Percentiles rank a stretch among this genome's conserved stretches.
phyloP scores from a whole-genome alignment of 495 filamentous ascomycete species.

The Penicillium pancosmium region DNA sequence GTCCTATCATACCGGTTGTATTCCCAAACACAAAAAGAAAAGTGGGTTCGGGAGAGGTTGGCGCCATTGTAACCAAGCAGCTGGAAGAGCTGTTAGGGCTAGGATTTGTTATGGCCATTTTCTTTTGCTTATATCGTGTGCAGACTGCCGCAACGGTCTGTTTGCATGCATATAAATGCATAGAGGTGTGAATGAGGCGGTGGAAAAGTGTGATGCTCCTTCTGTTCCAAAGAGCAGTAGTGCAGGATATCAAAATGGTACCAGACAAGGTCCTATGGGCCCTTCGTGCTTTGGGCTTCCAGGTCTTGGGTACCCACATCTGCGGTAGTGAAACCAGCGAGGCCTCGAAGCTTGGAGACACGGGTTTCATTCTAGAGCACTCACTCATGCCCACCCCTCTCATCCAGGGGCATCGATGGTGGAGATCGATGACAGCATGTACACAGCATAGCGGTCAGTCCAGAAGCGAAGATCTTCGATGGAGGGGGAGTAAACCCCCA shows the following conservation, averaged over 20 bases:
- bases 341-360: conserved; percentile 38
- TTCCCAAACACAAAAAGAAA: background rate
- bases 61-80: conserved; percentile 5
- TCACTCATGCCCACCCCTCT: background rate
- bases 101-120: conserved; percentile 7
- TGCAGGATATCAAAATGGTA: conserved; percentile 59
- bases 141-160: conserved; percentile 31
- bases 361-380: conserved; percentile 13
- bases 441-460: conserved; percentile 30
- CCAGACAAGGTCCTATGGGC: conserved; percentile 30
- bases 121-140: conserved; percentile 2
- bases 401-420: conserved; percentile 16
- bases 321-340: conserved; percentile 37
- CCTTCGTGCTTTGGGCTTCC: conserved; percentile 20
- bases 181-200: conserved; percentile 8
- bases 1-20: background rate
- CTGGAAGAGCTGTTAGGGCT: conserved; percentile 23
- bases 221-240: conserved; percentile 33
- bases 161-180: conserved; percentile 34
- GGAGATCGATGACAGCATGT: conserved; percentile 21
- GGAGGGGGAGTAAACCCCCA: conserved; percentile 13
- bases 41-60: background rate
- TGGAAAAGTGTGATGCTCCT: conserved; percentile 32
- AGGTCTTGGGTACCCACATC: conserved; percentile 39
- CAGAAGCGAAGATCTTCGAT: conserved; percentile 25